Percentiles rank a stretch among this genome's conserved stretches.
phyloP scores from a whole-genome alignment of 1,139 yeast species.

The Kodamaea plutei region DNA sequence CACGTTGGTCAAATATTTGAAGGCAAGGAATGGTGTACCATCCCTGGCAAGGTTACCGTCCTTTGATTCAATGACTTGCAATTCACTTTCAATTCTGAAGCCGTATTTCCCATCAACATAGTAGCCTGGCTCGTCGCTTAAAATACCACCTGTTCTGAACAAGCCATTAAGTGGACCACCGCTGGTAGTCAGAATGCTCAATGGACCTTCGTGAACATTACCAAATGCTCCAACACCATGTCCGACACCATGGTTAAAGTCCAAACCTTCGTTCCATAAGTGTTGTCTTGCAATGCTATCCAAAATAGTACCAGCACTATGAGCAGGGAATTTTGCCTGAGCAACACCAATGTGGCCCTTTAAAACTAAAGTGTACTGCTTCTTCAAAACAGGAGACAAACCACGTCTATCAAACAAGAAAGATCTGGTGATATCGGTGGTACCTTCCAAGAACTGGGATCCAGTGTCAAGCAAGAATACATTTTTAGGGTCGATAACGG shows the following conservation, averaged over 20 bases:
- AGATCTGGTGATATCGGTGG: constrained; percentile 58
- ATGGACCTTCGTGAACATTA: constrained; percentile 54
- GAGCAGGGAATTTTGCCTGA: constrained; percentile 45
- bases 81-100: constrained; percentile 50
- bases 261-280: constrained; percentile 50
- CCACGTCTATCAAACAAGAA: constrained; percentile 35
- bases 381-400: constrained; percentile 25
- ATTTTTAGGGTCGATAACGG: constrained; percentile 38
- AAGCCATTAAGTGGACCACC: constrained; percentile 32
- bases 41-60: constrained; percentile 31
- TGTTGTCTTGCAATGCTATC: constrained; percentile 51
- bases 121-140: constrained; percentile 57
- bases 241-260: constrained; percentile 57
- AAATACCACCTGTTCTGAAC: constrained; percentile 45
- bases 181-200: constrained; percentile 39
- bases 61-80: constrained; percentile 37
- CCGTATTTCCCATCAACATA: constrained; percentile 52
- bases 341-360: constrained; percentile 56
- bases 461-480: constrained; percentile 52
- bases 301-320: constrained; percentile 39
- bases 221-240: constrained; percentile 60
- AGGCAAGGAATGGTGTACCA: constrained; percentile 37
- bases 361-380: constrained; percentile 48
- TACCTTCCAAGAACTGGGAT: constrained; percentile 54
- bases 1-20: constrained; percentile 49